Conservation (phyloP, 768 basidiomycete genomes). For the Asterophora parasitica region DNA sequence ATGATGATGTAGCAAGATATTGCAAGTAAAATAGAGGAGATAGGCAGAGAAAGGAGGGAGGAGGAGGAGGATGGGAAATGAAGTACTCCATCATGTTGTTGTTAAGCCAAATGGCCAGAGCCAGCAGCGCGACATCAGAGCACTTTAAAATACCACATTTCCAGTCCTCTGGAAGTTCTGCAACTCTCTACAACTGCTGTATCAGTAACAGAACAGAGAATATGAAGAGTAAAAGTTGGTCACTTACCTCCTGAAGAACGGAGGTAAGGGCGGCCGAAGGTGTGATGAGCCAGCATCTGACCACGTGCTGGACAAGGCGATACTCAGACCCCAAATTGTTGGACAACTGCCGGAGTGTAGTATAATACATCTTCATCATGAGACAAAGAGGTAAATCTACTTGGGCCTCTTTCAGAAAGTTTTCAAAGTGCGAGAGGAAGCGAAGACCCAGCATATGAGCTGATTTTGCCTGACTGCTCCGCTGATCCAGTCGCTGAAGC, state of each 20-base stretch:
- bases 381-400: no score
- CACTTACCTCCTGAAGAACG: background rate
- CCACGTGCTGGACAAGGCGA: background rate
- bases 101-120: background rate
- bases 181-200: background rate
- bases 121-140: background rate
- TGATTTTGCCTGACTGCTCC: no score
- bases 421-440: no score
- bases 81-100: background rate
- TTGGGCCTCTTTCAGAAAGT: no score
- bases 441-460: no score
- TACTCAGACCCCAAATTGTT: background rate
- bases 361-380: background rate
- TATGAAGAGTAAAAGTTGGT: background rate
- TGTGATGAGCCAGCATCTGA: background rate
- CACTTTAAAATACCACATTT: background rate
- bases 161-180: background rate
- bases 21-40: background rate
- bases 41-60: background rate
- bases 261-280: background rate
- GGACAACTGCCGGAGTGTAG: background rate
- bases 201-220: background rate
- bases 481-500: no score
- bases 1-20: background rate
- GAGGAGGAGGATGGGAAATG: background rate